Percentiles rank a stretch among this genome's conserved stretches.
phyloP scores from a whole-genome alignment of 2,329 filamentous ascomycete genomes.

The Magnaporthiopsis incrustans region DNA sequence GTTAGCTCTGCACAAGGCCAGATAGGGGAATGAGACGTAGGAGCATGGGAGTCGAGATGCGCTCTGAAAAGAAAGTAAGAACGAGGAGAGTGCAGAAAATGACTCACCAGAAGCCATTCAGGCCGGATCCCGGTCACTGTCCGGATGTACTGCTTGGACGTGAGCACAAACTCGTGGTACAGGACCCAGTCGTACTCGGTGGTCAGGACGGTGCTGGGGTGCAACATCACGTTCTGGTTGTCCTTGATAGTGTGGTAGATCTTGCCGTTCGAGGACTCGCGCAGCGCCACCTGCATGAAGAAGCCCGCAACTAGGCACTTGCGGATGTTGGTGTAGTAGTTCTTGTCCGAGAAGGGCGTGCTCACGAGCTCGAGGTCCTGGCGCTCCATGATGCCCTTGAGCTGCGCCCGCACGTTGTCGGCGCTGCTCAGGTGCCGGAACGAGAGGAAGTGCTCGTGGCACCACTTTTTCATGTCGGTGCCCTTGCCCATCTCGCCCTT shows the following conservation, averaged over 20 bases:
- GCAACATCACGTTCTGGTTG: constrained; percentile 84
- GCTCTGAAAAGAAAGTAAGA: not conserved
- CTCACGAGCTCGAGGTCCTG: constrained; percentile 78
- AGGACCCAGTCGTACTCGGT: constrained; percentile 94
- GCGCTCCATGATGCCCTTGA: constrained; percentile 95
- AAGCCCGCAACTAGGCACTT: constrained; percentile 88
- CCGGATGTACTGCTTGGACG: constrained; percentile 95
- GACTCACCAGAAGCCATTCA: constrained; percentile 82
- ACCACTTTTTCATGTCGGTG: constrained; percentile 79
- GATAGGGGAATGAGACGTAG: not conserved
- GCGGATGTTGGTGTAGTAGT: constrained; percentile 97
- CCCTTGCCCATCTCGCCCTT: constrained; percentile 61
- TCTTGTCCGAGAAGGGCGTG: constrained; percentile 87
- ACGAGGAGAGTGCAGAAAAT: not conserved
- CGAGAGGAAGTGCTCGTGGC: constrained; percentile 92
- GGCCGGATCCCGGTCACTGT: constrained; percentile 87
- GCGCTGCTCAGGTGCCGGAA: constrained; percentile 82
- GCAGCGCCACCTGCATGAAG: constrained; percentile 99
- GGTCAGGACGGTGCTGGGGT: constrained; percentile 83
- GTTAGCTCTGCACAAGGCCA: constrained; percentile 20
- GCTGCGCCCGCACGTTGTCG: constrained; percentile 85
- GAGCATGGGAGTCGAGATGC: not conserved
- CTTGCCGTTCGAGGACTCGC: constrained; percentile 71
- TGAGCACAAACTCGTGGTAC: constrained; percentile 97
- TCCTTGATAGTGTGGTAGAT: constrained; percentile 95